Percentiles rank a stretch among this genome's conserved stretches.
phyloP scores from a whole-genome alignment of 495 filamentous ascomycete species.

The Lophiotrema nucula region DNA sequence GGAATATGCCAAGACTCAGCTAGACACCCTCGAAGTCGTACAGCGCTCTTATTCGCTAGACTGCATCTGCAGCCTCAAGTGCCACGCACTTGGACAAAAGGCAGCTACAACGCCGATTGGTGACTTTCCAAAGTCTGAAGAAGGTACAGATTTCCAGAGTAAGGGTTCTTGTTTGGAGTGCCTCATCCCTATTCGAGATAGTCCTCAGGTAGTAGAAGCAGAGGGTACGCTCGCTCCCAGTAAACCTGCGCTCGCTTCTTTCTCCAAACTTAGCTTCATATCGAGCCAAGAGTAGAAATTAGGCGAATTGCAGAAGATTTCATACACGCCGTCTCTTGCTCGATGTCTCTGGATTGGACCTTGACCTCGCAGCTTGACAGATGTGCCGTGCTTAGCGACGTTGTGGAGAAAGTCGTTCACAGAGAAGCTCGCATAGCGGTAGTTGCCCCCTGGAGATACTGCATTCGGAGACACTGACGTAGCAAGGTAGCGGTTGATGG shows the following conservation, averaged over 20 bases:
- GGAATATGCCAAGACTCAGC: too few relatives aligned
- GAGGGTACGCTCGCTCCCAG: too few relatives aligned
- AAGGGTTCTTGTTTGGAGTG: too few relatives aligned
- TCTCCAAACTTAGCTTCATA: constrained; percentile 41
- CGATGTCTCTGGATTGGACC: constrained; percentile 35
- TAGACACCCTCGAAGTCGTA: too few relatives aligned
- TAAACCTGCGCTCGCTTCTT: constrained; percentile 37
- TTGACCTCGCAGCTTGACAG: constrained; percentile 35
- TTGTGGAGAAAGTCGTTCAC: constrained; percentile 35
- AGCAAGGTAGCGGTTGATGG: constrained; percentile 40
- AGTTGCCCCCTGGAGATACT: constrained; percentile 28
- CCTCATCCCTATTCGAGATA: too few relatives aligned
- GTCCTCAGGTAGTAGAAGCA: too few relatives aligned
- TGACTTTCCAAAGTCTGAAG: too few relatives aligned
- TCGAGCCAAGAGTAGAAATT: constrained; percentile 43
- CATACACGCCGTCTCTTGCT: constrained; percentile 35
- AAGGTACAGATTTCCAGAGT: too few relatives aligned
- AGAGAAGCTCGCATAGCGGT: constrained; percentile 36
- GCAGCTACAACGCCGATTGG: too few relatives aligned
- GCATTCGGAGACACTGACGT: constrained; percentile 23
- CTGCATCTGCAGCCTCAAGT: too few relatives aligned
- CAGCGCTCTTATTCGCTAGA: too few relatives aligned
- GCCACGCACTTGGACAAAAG: too few relatives aligned
- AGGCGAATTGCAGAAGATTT: constrained; percentile 35
- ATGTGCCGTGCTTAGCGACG: constrained; percentile 37